These are phyloP conservation scores for Phytophthora sp. DNA, from an alignment of 352 stramenopile genomes.

Conservation along the genomic window DNA sequence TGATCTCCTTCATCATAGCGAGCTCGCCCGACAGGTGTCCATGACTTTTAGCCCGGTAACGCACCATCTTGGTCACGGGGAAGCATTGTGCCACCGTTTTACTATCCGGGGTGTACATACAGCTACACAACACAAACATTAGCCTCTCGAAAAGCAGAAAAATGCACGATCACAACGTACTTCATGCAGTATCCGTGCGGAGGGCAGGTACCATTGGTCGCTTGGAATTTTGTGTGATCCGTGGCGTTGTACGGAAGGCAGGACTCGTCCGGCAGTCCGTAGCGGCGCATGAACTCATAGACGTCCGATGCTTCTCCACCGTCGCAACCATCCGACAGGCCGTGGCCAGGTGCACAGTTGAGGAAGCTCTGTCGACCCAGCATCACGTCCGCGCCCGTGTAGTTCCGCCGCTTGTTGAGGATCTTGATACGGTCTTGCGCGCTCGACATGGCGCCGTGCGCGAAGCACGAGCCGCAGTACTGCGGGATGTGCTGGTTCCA, in stretches of 20 bases:
- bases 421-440: constrained; percentile 88
- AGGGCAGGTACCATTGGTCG: constrained; percentile 74
- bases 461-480: constrained; percentile 90
- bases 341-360: constrained; percentile 80
- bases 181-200: constrained; percentile 86
- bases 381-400: constrained; percentile 73
- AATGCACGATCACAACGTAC: constrained; percentile 38
- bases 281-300: constrained; percentile 82
- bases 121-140: constrained; percentile 44
- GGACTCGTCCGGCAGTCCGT: constrained; percentile 80
- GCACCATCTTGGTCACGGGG: constrained; percentile 78
- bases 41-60: constrained; percentile 80
- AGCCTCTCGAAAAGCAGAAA: neutral
- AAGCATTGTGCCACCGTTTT: constrained; percentile 58
- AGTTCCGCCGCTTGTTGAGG: constrained; percentile 65
- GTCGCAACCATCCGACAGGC: constrained; percentile 66
- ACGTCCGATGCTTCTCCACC: constrained; percentile 77
- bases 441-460: constrained; percentile 76
- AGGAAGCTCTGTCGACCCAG: constrained; percentile 82
- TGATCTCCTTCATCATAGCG: constrained; percentile 86
- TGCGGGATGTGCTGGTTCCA: constrained; percentile 88
- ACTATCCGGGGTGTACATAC: constrained; percentile 76
- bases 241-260: constrained; percentile 85
- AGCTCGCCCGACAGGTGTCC: constrained; percentile 72
- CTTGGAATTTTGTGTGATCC: constrained; percentile 77